Evolutionary conservation across 2,329 filamentous ascomycete genomes (phyloP), one percentile per base, ranked within the genome.

Genomic region (Emmonsiellopsis sp.): DNA sequence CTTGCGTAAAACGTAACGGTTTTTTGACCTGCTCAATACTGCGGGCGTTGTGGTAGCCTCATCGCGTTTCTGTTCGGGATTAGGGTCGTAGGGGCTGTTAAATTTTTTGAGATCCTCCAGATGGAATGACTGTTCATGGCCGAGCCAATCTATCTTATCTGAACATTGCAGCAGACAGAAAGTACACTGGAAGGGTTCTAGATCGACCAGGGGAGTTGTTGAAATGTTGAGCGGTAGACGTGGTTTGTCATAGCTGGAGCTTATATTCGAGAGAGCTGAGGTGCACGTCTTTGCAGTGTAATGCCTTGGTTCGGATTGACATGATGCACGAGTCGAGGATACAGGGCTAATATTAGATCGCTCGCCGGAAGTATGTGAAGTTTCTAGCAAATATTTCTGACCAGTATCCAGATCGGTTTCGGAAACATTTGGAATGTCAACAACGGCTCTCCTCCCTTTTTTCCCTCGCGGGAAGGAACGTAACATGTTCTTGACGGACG

Each of bases 91-190:
- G 35, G 47, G 11, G 26, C 20, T 34, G 35, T 26, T 38, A n/a
- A 49, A 49, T 2, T 30, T 40, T 30, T 49, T 35, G 11, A 49
- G 20, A 13, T 40, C 47, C 8, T 52, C 32, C 10, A 52, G n/a
- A 32, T 52, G 50, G 16, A 37, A 52, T 35, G 5, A 35, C 20
- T 38, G 9, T 37, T 52, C 50, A 37, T 52, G 50, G 5, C 2
- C 13, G 41, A 46, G 32, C 50, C 50, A 52, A 3, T 31, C 50
- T 37, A 16, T 2, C 7, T 52, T 52, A 32, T 30, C 15, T 45
- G n/a, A 20, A 30, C 41, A 52, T 46, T 52, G 41, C 20, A 45
- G 7, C 7, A 52, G 35, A 31, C 50, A 52, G 15, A 52, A 52
- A 7, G 50, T 52, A 32, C 50, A 52, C 32, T 52, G 50, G 41